Evolutionary conservation across 192 early-diverging fungal genomes (phyloP), one percentile per base, ranked within the genome.

Genomic region (Ambispora gerdemannii): DNA sequence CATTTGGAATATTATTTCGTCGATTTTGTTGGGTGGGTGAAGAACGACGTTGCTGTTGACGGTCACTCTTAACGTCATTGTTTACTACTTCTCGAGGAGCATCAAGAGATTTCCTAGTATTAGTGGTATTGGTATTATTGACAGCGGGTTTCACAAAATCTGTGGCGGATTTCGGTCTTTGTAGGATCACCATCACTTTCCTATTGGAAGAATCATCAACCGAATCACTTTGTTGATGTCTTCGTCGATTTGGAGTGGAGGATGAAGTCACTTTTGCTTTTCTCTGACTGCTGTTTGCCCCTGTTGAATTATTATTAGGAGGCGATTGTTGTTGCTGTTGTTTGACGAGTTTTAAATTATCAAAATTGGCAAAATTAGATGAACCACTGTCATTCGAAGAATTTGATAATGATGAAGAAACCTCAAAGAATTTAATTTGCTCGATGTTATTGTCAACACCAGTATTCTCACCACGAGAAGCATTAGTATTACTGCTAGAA

Each of bases 151-250:
- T 70, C 20, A 49, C 56, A 30, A 47, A 59, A n/a, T 59, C 68
- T 6, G 68, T 60, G 47, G 43, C 56, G 13, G 68, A 70, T 60
- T 70, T 50, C 38, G 53, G 56, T 30, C 68, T 27, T 32, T 60
- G 56, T 2, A 70, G 33, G n/a, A 70, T 70, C 22, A 55, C 36
- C 4, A 55, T 58, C 1, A 49, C 6, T 70, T 60, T 70, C 15
- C 20, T 7, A 53, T 20, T 7, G 20, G 4, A 4, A 55, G 34
- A 28, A 27, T 59, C 68, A 22, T 59, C 68, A 19, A 60, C 30
- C 1, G 68, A 70, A 19, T 70, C 55, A 38, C 55, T 60, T 32
- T 59, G 27, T 1, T 58, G 19, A 28, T 49, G 53, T 20, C 36
- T 58, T 59, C 52, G 52, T 38, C 3, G 4, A 43, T 25, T 22